phyloP scores from a whole-genome alignment of 192 early-diverging fungal genomes.

The Dissophora ornata region DNA sequence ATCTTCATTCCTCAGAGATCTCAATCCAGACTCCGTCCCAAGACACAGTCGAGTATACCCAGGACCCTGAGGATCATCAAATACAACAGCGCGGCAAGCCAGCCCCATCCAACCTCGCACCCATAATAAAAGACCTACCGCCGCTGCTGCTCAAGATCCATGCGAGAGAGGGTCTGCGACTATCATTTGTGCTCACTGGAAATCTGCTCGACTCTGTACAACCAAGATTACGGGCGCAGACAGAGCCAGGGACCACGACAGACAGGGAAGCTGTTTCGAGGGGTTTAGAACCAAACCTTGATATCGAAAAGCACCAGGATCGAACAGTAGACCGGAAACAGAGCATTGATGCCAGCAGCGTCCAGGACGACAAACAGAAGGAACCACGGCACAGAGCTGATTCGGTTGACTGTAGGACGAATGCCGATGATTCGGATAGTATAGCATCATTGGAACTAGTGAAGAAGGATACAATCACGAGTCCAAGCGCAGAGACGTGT shows the following conservation, averaged over 20 bases:
- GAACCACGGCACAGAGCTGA: no score
- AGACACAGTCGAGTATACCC: constrained; percentile 13
- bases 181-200: constrained; percentile 28
- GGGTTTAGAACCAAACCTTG: no score
- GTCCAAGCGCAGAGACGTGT: not conserved
- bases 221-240: constrained; percentile 14
- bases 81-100: not conserved
- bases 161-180: constrained; percentile 11
- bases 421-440: no score
- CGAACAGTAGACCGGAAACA: not conserved
- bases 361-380: no score
- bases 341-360: no score
- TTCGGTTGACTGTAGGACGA: no score
- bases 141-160: constrained; percentile 24
- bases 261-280: not conserved
- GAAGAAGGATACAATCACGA: no score
- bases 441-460: no score
- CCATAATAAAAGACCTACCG: constrained; percentile 3
- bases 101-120: not conserved
- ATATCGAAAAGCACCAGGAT: not conserved
- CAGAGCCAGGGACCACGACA: not conserved
- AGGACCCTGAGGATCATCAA: constrained; percentile 13
- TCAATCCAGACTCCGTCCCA: constrained; percentile 11
- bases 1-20: constrained; percentile 14
- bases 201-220: constrained; percentile 28